Percentiles rank a stretch among this genome's conserved stretches.
Evolutionary conservation across 2,329 filamentous ascomycete species (phyloP).

Genomic region (Fusarium torulosum): DNA sequence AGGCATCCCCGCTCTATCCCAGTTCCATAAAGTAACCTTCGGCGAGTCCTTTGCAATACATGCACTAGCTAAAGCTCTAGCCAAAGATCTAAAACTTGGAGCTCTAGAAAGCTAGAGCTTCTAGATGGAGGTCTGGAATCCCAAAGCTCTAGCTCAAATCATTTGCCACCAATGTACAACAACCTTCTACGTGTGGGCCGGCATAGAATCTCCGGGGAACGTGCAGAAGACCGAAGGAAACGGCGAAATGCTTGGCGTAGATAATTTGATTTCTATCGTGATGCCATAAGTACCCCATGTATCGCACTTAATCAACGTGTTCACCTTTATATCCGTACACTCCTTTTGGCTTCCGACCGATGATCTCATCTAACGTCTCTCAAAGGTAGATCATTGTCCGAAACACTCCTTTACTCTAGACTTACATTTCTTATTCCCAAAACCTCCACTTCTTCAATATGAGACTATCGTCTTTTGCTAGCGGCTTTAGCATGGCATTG

Average conservation of each 20-base stretch:
- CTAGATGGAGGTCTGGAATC: not conserved
- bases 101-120: not conserved
- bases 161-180: not conserved
- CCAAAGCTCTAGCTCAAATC: not conserved
- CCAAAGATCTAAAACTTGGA: too few relatives aligned
- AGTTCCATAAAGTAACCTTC: too few relatives aligned
- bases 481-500: not conserved
- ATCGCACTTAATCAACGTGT: not conserved
- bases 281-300: not conserved
- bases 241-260: not conserved
- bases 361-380: not conserved
- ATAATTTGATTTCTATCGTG: rapidly evolving
- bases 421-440: not conserved
- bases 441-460: not conserved
- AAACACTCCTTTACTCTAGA: not conserved
- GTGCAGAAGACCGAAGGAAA: not conserved
- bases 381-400: not conserved
- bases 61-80: too few relatives aligned
- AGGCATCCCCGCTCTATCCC: too few relatives aligned
- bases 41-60: too few relatives aligned
- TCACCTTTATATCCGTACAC: not conserved
- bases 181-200: not conserved
- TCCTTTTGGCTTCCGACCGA: not conserved
- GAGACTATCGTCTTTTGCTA: not conserved
- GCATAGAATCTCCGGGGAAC: not conserved